Evolutionary conservation across 2,329 filamentous ascomycete genomes (phyloP).

Genomic region (Geosmithia flava): DNA sequence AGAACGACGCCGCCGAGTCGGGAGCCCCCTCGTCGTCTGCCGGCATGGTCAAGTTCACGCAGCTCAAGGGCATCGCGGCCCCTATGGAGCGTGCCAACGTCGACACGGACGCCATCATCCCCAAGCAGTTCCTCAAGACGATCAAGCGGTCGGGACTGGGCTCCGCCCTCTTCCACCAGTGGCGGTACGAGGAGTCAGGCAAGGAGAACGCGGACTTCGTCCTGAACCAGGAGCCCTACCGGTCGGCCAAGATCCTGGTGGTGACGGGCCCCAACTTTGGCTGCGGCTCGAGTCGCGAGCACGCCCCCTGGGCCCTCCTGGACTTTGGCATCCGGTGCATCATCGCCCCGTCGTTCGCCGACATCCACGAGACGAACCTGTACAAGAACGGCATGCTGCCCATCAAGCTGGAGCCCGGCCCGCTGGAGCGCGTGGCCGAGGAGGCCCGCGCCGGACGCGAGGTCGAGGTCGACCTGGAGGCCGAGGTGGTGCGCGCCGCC

Average conservation of each 20-base stretch:
- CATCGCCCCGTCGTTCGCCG: conserved; percentile 66
- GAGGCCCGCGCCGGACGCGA: conserved; percentile 73
- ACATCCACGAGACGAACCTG: conserved; percentile 99
- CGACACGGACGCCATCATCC: conserved; percentile 98
- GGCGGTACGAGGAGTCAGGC: conserved; percentile 62
- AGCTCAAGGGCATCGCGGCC: conserved; percentile 76
- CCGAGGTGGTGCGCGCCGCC: conserved; percentile 69
- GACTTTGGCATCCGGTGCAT: conserved; percentile 94
- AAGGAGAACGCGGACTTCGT: conserved; percentile 71
- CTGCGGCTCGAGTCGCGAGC: conserved; percentile 84
- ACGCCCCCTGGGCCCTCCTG: conserved; percentile 91
- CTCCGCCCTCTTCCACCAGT: conserved; percentile 72
- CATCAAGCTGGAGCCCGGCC: conserved; percentile 58
- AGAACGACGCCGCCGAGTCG: conserved; percentile 31
- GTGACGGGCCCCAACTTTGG: conserved; percentile 91
- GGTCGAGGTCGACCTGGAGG: conserved; percentile 78
- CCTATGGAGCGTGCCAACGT: conserved; percentile 82
- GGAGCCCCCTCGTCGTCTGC: conserved; percentile 30
- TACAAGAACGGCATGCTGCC: conserved; percentile 99
- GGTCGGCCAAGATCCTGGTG: conserved; percentile 75
- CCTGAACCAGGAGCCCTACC: conserved; percentile 83
- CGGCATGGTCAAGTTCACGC: conserved; percentile 74
- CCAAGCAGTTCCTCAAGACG: conserved; percentile 98
- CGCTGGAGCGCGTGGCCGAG: conserved; percentile 56
- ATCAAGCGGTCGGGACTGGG: conserved; percentile 96